Conservation (phyloP, 345 rosid species). For the Hibiscus syriacus region DNA sequence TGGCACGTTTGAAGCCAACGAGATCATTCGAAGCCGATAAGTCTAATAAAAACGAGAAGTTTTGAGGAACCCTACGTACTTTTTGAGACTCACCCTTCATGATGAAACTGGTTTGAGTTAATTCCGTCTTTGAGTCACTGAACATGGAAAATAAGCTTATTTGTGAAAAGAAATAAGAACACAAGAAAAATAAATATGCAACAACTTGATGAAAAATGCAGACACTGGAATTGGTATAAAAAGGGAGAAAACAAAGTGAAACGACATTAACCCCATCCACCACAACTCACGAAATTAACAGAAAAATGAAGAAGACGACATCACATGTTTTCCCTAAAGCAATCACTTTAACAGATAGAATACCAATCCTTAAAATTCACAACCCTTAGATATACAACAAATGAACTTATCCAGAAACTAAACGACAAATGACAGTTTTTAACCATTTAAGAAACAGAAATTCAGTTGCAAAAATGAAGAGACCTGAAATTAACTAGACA, state of each 20-base stretch:
- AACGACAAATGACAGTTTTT: not conserved
- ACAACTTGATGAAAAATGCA: slow-evolving; percentile 12
- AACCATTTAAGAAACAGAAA: slow-evolving; percentile 23
- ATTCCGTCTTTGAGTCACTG: slow-evolving; percentile 31
- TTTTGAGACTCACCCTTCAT: slow-evolving; percentile 33
- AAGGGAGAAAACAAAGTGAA: not conserved
- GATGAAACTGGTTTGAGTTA: slow-evolving; percentile 12
- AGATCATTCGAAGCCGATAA: slow-evolving; percentile 68
- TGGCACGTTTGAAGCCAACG: slow-evolving; percentile 40
- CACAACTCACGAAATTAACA: not conserved
- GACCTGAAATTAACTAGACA: not conserved
- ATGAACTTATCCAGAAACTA: slow-evolving; percentile 3
- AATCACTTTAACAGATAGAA: slow-evolving; percentile 9
- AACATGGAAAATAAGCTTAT: slow-evolving; percentile 28
- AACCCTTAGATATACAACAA: slow-evolving; percentile 9
- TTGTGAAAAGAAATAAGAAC: slow-evolving; percentile 20
- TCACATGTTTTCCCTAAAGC: slow-evolving; percentile 2
- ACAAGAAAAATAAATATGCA: slow-evolving; percentile 12
- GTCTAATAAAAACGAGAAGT: slow-evolving; percentile 54
- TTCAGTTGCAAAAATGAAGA: slow-evolving; percentile 9
- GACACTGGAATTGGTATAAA: not conserved
- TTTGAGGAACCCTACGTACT: slow-evolving; percentile 23
- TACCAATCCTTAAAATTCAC: slow-evolving; percentile 7
- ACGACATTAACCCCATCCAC: not conserved
- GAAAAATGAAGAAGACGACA: not conserved